Evolutionary conservation across 768 basidiomycete genomes (phyloP).

Genomic region (Tulasnella sp.): DNA sequence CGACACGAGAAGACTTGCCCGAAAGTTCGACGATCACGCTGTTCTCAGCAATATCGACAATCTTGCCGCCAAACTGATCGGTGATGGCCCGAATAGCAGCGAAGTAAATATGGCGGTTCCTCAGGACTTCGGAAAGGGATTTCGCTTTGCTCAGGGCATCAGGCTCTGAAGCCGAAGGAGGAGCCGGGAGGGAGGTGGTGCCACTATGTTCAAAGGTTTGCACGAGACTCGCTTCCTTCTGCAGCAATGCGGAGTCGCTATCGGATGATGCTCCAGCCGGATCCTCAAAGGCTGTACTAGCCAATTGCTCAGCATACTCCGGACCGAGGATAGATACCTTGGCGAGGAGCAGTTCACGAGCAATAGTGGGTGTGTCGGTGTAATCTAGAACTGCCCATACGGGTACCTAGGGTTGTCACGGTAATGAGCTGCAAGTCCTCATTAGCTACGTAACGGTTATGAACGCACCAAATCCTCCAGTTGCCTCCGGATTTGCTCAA

Average conservation of each 20-base stretch:
- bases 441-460: not conserved
- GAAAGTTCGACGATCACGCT: constrained; percentile 93
- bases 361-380: constrained; percentile 85
- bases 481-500: constrained; percentile 94
- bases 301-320: constrained; percentile 89
- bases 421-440: not conserved
- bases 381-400: constrained; percentile 99
- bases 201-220: constrained; percentile 65
- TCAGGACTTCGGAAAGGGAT: constrained; percentile 82
- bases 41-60: constrained; percentile 93
- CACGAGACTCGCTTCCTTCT: constrained; percentile 68
- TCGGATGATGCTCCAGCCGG: constrained; percentile 32
- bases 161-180: constrained; percentile 36
- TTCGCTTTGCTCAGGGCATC: constrained; percentile 37
- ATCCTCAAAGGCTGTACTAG: constrained; percentile 60
- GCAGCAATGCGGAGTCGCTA: constrained; percentile 39
- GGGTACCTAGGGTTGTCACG: constrained; percentile 64
- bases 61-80: constrained; percentile 82
- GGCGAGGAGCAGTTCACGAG: constrained; percentile 89
- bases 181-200: constrained; percentile 40
- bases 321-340: constrained; percentile 97
- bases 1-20: constrained; percentile 85
- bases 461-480: constrained; percentile 87
- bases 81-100: constrained; percentile 83
- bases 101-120: constrained; percentile 83